These are phyloP conservation scores for Dactylellina sp. DNA, from an alignment of 2,329 filamentous ascomycete species.

Conservation along the genomic window DNA sequence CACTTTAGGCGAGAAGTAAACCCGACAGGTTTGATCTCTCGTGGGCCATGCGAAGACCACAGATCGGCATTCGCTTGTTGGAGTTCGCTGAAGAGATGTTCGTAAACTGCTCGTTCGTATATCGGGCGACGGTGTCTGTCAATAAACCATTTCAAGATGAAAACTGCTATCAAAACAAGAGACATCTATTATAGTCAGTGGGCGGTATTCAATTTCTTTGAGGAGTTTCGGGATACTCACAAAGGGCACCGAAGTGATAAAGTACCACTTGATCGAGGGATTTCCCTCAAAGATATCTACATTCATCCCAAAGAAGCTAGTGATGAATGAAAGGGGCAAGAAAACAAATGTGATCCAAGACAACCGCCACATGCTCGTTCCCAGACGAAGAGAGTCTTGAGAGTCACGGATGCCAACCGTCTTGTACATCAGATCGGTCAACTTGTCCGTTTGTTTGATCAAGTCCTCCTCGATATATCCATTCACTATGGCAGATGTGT, in stretches of 20 bases:
- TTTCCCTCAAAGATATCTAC: slow-evolving; percentile 65
- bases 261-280: slow-evolving; percentile 68
- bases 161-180: slow-evolving; percentile 66
- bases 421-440: slow-evolving; percentile 69
- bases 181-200: slow-evolving; percentile 61
- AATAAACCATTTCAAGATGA: slow-evolving; percentile 59
- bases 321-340: slow-evolving; percentile 64
- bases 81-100: slow-evolving; percentile 67
- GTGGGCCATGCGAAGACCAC: slow-evolving; percentile 67
- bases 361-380: slow-evolving; percentile 62
- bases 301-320: slow-evolving; percentile 66
- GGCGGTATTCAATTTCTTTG: neutral
- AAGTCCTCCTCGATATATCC: slow-evolving; percentile 68
- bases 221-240: slow-evolving; percentile 42
- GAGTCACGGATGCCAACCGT: slow-evolving; percentile 69
- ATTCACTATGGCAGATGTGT: slow-evolving; percentile 61
- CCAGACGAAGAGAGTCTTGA: slow-evolving; percentile 67
- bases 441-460: slow-evolving; percentile 67
- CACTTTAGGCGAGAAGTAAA: slow-evolving; percentile 65
- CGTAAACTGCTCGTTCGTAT: slow-evolving; percentile 66
- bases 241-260: slow-evolving; percentile 66
- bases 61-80: slow-evolving; percentile 65
- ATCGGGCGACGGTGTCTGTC: slow-evolving; percentile 58
- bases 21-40: slow-evolving; percentile 64
- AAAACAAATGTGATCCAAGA: slow-evolving; percentile 65